Base-by-base conservation (phyloP, 75 land plant species). In the Picea glauca region DNA sequence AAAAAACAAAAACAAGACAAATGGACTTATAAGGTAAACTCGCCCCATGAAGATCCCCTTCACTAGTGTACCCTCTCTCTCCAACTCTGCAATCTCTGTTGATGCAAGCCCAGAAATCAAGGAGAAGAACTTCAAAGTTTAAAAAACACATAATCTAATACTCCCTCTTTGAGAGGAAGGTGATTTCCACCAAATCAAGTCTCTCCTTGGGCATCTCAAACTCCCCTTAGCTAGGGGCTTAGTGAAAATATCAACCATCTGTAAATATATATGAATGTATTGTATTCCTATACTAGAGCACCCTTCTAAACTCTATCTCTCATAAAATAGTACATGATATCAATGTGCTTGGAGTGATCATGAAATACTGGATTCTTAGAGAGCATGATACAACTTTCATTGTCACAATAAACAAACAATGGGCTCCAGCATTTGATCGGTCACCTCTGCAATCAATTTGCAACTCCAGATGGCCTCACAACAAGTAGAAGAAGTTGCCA, bases 361-460 rank as follows among this genome's bases (percentile, higher is more conserved):
- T 14, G 43, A 15, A 66, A 33, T 5, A 66, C 35, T 13, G n/a
- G 43, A 17, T 35, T 35, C 17, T 35, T 9, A 35, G 1, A 67
- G 40, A 67, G 72, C 7, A 33, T 38, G 72, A 38, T 67, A 20
- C 20, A 67, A 67, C 72, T 67, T 38, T 66, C 43, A 66, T 66
- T 66, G 38, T 67, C 43, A 67, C 20, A 38, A 67, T 35, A 35
- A 38, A 67, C 4, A 13, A 13, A 18, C 17, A 9, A 5, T 66
- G 18, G 70, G 43, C 40, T 35, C 70, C 70, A 66, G 7, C 14
- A 33, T 33, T 4, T 66, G 17, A 67, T 43, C 17, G 3, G 6
- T 18, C 20, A 35, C 38, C 31, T 67, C 18, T 0, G 43, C 50
- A 13, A 38, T 32, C 46, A 38, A 67, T 21, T 67, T 67, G 43